Percentiles rank a stretch among this genome's conserved stretches.
Conservation (phyloP, 2,329 filamentous ascomycete genomes). For the Mycosphaerella arachidis region DNA sequence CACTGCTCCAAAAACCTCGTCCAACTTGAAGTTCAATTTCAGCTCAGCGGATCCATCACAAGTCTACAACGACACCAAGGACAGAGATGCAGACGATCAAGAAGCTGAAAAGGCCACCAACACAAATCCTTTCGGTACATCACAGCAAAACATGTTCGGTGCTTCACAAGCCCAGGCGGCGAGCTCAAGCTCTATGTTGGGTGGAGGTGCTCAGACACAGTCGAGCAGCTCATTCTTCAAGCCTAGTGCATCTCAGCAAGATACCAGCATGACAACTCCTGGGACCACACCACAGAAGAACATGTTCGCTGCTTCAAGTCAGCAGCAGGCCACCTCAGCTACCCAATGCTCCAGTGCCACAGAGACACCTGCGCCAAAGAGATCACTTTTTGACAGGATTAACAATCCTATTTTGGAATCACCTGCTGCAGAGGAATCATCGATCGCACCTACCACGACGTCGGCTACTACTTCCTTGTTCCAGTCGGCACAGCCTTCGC, state of each 20-base stretch:
- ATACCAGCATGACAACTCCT: conserved; percentile 27
- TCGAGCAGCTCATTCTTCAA: conserved; percentile 8
- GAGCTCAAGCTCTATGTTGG: neutral
- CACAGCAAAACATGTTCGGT: conserved; percentile 3
- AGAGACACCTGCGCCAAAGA: neutral
- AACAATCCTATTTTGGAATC: conserved; percentile 3
- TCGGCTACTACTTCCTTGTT: conserved; percentile 4
- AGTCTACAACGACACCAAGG: conserved; percentile 12
- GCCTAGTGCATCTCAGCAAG: conserved; percentile 16
- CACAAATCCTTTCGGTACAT: conserved; percentile 6
- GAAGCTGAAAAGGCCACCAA: conserved; percentile 1
- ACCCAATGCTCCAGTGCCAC: neutral
- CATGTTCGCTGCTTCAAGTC: conserved; percentile 7
- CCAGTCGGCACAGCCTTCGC: conserved; percentile 2
- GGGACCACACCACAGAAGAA: conserved; percentile 22
- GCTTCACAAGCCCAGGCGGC: conserved; percentile 4
- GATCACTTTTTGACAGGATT: conserved; percentile 1
- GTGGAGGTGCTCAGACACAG: neutral
- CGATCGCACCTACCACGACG: conserved; percentile 8
- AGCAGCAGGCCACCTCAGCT: conserved; percentile 4
- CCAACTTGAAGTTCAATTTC: conserved; percentile 14
- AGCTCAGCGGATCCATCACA: conserved; percentile 18
- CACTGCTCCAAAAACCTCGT: conserved; percentile 12
- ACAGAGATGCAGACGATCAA: conserved; percentile 13
- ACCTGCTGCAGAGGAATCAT: conserved; percentile 10